Evolutionary conservation across 306 rosid genomes (phyloP), one percentile per base, ranked within the genome.

Genomic region (Abrus pulchellus): DNA sequence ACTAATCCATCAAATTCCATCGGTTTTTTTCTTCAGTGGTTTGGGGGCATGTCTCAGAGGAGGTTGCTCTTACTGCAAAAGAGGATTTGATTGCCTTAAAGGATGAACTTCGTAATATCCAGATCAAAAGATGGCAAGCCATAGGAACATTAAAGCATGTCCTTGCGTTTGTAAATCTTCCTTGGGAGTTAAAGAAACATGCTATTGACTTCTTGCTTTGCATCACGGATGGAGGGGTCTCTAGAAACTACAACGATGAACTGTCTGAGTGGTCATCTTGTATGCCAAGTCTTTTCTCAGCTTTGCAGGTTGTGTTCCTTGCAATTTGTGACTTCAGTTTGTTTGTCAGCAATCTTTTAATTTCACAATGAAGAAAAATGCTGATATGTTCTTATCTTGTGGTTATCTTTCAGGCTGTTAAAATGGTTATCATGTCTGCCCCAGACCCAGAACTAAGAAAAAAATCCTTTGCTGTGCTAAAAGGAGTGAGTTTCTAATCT

Each of bases 111-210:
- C 61, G 76, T 59, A 80, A 79, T 74, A 81, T 88, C 83, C 94
- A 52, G 68, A 86, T 80, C 44, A 84, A 86, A 87, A 92, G 99
- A 87, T 95, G 97, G 97, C 87, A 89, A 79, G 98, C 99, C 70
- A 72, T 95, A 76, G 94, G 97, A 90, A 85, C 83, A 86, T 66
- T 90, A 50, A 92, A 91, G 87, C 90, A 87, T 78, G 85, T 85
- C 40, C 91, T 89, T 73, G 76, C 89, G 83, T 87, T 85, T 80
- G 76, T 77, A 50, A 80, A 74, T 85, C 84, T 95, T n/a, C 93
- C 97, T 13, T 91, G 97, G 96, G 91, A 92, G 56, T 66, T 93
- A 44, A 93, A 92, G 90, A 89, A 84, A 83, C 85, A 89, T 52
- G 77, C 94, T 43, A 72, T 92, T 82, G 60, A 92, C 78, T 90